phyloP scores from a whole-genome alignment of 768 basidiomycete genomes.

The Favolaschia claudopus region DNA sequence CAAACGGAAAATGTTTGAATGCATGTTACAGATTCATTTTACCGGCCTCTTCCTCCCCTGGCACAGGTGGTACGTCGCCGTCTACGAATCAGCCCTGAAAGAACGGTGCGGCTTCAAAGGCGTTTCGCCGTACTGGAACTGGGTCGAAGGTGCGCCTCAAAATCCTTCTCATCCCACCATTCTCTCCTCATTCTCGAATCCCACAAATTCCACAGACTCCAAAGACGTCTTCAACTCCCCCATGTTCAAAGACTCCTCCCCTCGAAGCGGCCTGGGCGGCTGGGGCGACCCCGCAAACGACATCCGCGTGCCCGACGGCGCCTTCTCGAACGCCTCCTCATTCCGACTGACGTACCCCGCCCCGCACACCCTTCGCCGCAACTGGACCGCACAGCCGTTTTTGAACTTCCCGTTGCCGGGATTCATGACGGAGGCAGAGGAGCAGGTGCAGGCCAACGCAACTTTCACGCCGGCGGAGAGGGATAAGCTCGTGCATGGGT shows the following conservation, averaged over 20 bases:
- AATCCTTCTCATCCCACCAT: not conserved
- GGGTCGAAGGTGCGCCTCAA: constrained; percentile 14
- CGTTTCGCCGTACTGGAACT: constrained; percentile 23
- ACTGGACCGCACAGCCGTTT: constrained; percentile 43
- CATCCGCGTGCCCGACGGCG: constrained; percentile 35
- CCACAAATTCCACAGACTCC: not conserved
- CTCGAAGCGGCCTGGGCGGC: constrained; percentile 29
- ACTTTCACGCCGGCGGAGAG: constrained; percentile 35
- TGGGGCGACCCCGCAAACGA: constrained; percentile 32
- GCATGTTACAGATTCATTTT: constrained; percentile 7
- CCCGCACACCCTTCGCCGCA: constrained; percentile 42
- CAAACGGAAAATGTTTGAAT: no score
- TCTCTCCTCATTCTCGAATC: not conserved
- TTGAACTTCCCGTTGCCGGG: constrained; percentile 7
- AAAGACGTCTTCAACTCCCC: constrained; percentile 26
- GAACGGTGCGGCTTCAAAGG: constrained; percentile 15
- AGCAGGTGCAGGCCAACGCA: constrained; percentile 31
- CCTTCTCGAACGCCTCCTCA: constrained; percentile 26
- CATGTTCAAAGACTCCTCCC: constrained; percentile 26
- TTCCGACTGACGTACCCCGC: constrained; percentile 40
- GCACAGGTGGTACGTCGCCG: constrained; percentile 21
- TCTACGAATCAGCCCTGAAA: constrained; percentile 16
- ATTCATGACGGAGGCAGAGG: constrained; percentile 27
- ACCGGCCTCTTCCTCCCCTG: constrained; percentile 24
- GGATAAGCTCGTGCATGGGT: constrained; percentile 33